A percentile compares a stretch with the other conserved stretches of the same genome.
These are phyloP conservation scores for Trebouxiophyceae sp. DNA, from an alignment of 163 green algal genomes.

Conservation along the genomic window DNA sequence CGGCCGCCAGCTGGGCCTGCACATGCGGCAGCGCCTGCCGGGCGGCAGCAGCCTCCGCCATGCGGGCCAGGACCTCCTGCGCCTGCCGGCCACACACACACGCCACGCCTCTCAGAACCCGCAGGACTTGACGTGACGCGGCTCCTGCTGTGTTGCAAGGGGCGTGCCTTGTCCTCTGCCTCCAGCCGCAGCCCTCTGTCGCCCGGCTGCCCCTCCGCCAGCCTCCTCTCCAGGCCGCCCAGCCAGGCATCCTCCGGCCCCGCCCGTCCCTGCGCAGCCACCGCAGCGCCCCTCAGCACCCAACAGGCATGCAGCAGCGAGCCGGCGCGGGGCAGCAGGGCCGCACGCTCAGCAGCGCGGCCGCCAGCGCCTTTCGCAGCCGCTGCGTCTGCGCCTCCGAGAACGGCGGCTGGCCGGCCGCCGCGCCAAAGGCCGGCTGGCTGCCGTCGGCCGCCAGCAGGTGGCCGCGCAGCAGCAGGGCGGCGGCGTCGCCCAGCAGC, in stretches of 20 bases:
- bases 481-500: background rate
- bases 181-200: background rate
- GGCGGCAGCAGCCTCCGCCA: background rate
- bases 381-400: background rate
- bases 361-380: background rate
- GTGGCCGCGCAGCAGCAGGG: background rate
- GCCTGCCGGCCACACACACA: background rate
- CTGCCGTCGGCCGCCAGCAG: background rate
- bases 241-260: background rate
- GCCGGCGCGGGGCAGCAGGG: background rate
- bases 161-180: background rate
- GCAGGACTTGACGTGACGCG: too few species aligned
- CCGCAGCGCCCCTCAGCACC: background rate
- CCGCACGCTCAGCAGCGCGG: background rate
- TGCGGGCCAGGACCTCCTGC: background rate
- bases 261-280: too few species aligned
- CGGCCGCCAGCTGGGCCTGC: background rate
- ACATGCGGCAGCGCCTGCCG: background rate
- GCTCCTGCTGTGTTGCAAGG: too few species aligned
- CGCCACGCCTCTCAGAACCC: too few species aligned
- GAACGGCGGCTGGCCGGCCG: background rate
- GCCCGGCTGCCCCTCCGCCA: background rate
- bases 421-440: background rate
- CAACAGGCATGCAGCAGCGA: background rate
- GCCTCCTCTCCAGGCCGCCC: background rate